Base-by-base conservation (phyloP, 768 basidiomycete genomes). In the Fistulinella prunicolor region DNA sequence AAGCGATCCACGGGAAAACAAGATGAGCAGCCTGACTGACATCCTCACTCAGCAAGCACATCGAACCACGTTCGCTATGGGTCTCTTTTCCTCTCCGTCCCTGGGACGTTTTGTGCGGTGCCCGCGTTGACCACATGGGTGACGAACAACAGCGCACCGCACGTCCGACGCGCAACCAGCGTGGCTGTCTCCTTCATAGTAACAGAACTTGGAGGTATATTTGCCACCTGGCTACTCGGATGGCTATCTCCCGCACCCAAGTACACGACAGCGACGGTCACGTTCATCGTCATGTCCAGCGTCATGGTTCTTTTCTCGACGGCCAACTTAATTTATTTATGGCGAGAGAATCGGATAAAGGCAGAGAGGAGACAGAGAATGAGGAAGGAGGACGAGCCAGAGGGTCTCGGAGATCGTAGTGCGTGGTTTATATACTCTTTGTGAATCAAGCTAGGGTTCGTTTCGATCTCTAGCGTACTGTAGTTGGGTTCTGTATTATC, bases 141-240 rank as follows among this genome's bases (percentile, higher is more conserved):
- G 42, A 73, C 81, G 14, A 84, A 85, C 64, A 85, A 85, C 62
- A 71, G 78, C 5, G 68, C 77, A 6, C 83, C 83, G 0, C 74
- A 81, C 51, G 64, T 69, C 20, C 70, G 80, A 26, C 75, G 83
- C 6, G 83, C 82, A 2, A 82, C 82, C 1, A 70, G 75, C 21
- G 72, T 84, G 40, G 82, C 80, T 10, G 66, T 82, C n/a, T 70
- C 72, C 1, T 79, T 79, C 49, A 78, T 76, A 49, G 69, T 76
- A 70, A 77, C 75, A 13, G 82, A 84, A 56, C 64, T 69, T 0
- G 81, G 81, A 1, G 80, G 80, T 2, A 82, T 84, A 45, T 74
- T 84, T n/a, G 71, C 76, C 3, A 83, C 81, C 0, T 84, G 82
- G 82, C 71, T 83, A 4, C 61, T 82, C 20, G 81, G 80, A 12